Conservation (phyloP, 2,329 filamentous ascomycete species). For the Dothidotthia symphoricarpi region DNA sequence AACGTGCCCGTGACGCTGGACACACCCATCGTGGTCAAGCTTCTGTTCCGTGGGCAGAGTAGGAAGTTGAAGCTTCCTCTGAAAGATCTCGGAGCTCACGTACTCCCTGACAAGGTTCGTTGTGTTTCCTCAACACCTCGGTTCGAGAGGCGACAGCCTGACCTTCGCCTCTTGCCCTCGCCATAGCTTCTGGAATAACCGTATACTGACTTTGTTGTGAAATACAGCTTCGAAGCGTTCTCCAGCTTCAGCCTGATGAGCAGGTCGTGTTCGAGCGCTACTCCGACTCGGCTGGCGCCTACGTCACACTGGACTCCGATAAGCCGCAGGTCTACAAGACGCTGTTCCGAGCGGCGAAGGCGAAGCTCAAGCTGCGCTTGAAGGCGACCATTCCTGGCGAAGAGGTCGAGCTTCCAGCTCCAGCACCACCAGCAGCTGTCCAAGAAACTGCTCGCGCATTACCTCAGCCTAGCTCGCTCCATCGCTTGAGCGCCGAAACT, state of each 20-base stretch:
- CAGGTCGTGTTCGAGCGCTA: constrained; percentile 80
- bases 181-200: constrained; percentile 6
- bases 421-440: constrained; percentile 14
- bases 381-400: constrained; percentile 63
- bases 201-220: constrained; percentile 17
- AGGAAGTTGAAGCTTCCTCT: constrained; percentile 88
- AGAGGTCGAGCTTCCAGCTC: constrained; percentile 36
- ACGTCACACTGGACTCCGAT: constrained; percentile 72
- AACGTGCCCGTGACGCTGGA: constrained; percentile 58
- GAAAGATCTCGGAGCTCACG: constrained; percentile 71
- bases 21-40: constrained; percentile 80
- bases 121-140: constrained; percentile 6
- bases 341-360: constrained; percentile 92
- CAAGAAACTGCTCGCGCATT: constrained; percentile 6
- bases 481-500: constrained; percentile 31
- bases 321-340: constrained; percentile 92
- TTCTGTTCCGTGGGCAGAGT: constrained; percentile 71
- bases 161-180: constrained; percentile 9
- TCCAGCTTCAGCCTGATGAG: constrained; percentile 63
- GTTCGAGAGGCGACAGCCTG: constrained; percentile 21
- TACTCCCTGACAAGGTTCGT: constrained; percentile 82
- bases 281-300: constrained; percentile 85
- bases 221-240: constrained; percentile 58
- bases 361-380: constrained; percentile 94
- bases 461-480: constrained; percentile 19